Conservation (phyloP, 2,329 filamentous ascomycete genomes). For the Periconia sp. region DNA sequence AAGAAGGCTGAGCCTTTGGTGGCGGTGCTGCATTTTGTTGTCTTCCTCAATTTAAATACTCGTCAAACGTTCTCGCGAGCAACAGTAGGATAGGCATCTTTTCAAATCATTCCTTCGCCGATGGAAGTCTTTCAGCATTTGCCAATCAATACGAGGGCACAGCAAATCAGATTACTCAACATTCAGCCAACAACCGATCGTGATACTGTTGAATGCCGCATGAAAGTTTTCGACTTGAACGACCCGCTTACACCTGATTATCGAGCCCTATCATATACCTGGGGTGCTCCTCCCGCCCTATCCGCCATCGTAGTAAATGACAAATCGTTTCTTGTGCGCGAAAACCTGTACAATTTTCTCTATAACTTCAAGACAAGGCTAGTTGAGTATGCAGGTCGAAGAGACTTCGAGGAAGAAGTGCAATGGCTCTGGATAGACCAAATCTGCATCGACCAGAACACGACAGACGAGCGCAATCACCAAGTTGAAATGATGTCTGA, state of each 20-base stretch:
- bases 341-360: background rate
- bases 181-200: background rate
- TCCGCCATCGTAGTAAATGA: background rate
- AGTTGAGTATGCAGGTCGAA: background rate
- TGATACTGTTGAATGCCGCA: background rate
- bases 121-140: background rate
- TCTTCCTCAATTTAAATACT: too few species aligned
- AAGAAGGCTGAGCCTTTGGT: too few species aligned
- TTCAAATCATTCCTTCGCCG: background rate
- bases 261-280: background rate
- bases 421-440: background rate
- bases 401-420: background rate
- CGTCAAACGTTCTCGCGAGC: too few species aligned
- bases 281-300: background rate
- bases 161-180: background rate
- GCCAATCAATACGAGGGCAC: background rate
- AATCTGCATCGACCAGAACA: background rate
- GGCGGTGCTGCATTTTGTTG: too few species aligned
- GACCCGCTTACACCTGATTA: background rate
- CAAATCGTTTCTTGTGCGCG: background rate
- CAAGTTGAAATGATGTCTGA: conserved; percentile 23
- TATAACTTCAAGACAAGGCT: background rate
- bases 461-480: conserved; percentile 14
- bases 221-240: background rate
- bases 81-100: background rate